Evolutionary conservation across 495 filamentous ascomycete species (phyloP).

Genomic region (Letharia lupina): DNA sequence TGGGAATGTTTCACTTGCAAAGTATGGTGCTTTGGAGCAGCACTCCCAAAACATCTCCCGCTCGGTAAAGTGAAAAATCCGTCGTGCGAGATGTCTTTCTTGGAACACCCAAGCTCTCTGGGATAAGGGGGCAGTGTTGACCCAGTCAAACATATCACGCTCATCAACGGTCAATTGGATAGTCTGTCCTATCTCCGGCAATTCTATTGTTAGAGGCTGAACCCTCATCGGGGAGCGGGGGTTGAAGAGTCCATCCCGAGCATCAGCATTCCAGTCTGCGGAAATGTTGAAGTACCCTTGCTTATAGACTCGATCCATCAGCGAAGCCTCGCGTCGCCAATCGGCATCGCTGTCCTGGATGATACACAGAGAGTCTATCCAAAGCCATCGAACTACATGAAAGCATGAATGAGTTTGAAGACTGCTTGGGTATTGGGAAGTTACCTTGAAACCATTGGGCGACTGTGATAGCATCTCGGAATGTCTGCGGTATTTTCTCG

Average conservation of each 20-base stretch:
- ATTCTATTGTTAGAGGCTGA: conserved; percentile 7
- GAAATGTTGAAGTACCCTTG: conserved; percentile 17
- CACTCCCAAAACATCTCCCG: conserved; percentile 21
- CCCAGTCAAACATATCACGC: conserved; percentile 3
- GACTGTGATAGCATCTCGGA: conserved; percentile 14
- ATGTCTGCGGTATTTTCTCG: conserved; percentile 15
- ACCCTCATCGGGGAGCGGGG: conserved; percentile 3
- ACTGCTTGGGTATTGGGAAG: background rate
- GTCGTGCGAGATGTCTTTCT: conserved; percentile 18
- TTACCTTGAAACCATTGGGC: conserved; percentile 13
- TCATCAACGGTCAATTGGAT: conserved; percentile 3
- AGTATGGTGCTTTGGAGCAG: background rate
- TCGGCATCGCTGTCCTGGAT: conserved; percentile 22
- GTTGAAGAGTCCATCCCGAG: conserved; percentile 15
- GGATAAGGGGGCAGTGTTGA: conserved; percentile 3
- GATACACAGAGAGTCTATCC: no score
- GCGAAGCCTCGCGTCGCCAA: conserved; percentile 29
- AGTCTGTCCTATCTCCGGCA: conserved; percentile 4
- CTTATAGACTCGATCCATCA: conserved; percentile 36
- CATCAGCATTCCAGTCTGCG: conserved; percentile 7
- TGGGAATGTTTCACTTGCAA: conserved; percentile 13
- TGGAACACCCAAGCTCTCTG: conserved; percentile 19
- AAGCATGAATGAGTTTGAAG: background rate
- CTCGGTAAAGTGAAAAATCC: conserved; percentile 16
- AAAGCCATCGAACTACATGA: conserved; percentile 13